These are phyloP conservation scores for Populus euphratica DNA, from an alignment of 345 rosid species.

Conservation along the genomic window DNA sequence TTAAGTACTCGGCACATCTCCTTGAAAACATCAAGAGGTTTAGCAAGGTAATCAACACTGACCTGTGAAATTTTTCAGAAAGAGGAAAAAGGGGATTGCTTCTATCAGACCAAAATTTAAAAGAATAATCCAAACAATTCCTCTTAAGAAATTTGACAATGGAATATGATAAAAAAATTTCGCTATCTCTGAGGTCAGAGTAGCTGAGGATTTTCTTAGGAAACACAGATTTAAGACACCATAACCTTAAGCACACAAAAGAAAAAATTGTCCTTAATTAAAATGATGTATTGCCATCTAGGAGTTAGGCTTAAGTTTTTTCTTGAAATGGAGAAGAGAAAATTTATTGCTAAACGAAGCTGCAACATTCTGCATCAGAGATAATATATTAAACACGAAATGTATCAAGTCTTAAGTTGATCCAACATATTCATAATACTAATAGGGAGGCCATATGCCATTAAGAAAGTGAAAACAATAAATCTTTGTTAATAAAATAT, in stretches of 20 bases:
- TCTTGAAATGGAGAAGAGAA: neutral
- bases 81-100: neutral
- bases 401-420: neutral
- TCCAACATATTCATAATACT: neutral
- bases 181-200: neutral
- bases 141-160: neutral
- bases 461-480: no score
- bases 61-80: constrained; percentile 45
- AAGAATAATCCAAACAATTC: neutral
- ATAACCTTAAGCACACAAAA: no score
- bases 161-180: no score
- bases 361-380: no score
- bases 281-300: no score
- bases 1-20: constrained; percentile 77
- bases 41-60: constrained; percentile 82
- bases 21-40: constrained; percentile 75
- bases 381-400: neutral
- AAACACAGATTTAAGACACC: neutral
- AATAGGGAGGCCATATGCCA: no score
- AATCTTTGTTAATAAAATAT: no score
- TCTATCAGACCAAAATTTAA: neutral
- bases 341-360: neutral
- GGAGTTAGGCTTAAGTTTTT: no score
- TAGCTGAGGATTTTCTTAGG: neutral
- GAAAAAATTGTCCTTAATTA: no score